Evolutionary conservation across 2,329 filamentous ascomycete species (phyloP).

Genomic region (Leptographium wingfieldii): DNA sequence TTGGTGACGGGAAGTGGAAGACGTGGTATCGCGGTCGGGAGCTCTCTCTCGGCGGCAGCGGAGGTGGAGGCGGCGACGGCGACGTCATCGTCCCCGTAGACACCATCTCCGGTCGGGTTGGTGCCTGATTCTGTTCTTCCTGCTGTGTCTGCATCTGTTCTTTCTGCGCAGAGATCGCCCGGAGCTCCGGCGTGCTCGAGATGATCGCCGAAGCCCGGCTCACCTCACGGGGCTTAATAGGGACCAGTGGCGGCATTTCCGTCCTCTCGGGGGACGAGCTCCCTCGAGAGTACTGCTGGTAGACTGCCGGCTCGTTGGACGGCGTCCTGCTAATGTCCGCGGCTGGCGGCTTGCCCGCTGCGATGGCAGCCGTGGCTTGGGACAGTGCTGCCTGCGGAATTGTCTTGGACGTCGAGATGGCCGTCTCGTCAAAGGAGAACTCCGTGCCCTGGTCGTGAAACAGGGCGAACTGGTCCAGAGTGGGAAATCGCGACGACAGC

Average conservation of each 20-base stretch:
- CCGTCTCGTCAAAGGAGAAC: slow-evolving; percentile 61
- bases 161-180: slow-evolving; percentile 38
- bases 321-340: slow-evolving; percentile 11
- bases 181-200: slow-evolving; percentile 47
- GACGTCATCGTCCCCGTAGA: slow-evolving; percentile 71
- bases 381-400: slow-evolving; percentile 8
- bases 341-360: too few relatives aligned
- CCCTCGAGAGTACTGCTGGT: slow-evolving; percentile 10
- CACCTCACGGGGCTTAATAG: slow-evolving; percentile 24
- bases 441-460: slow-evolving; percentile 73
- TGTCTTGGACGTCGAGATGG: slow-evolving; percentile 6
- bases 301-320: background rate
- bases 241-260: background rate
- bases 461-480: slow-evolving; percentile 83
- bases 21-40: slow-evolving; percentile 27
- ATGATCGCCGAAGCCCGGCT: slow-evolving; percentile 53
- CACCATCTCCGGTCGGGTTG: slow-evolving; percentile 25
- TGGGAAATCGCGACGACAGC: slow-evolving; percentile 73
- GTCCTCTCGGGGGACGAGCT: background rate
- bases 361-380: slow-evolving; percentile 7
- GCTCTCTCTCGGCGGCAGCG: slow-evolving; percentile 31
- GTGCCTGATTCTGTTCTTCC: slow-evolving; percentile 13
- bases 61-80: slow-evolving; percentile 38
- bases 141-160: slow-evolving; percentile 8
- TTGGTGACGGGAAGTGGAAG: slow-evolving; percentile 29